Percentiles rank a stretch among this genome's conserved stretches.
Conservation (phyloP, 2,329 filamentous ascomycete species). For the Phialophora tarda region DNA sequence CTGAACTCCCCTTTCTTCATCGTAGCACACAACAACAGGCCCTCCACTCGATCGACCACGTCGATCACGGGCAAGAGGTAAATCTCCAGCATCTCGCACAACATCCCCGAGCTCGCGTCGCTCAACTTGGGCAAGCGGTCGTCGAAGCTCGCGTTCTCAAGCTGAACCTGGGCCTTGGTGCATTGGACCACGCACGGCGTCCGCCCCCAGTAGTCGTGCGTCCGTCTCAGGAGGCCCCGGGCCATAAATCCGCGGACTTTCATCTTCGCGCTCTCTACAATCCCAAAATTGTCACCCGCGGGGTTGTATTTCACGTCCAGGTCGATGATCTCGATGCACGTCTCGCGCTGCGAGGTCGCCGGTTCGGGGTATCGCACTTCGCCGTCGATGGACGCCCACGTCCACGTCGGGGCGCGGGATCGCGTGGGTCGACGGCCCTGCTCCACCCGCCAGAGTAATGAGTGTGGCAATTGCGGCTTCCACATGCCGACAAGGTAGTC, state of each 20-base stretch:
- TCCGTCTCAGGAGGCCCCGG: constrained; percentile 34
- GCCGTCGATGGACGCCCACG: constrained; percentile 40
- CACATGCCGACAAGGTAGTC: constrained; percentile 40
- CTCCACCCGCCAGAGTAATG: constrained; percentile 38
- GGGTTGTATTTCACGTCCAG: constrained; percentile 33
- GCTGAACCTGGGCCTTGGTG: constrained; percentile 34
- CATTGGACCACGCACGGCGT: constrained; percentile 37
- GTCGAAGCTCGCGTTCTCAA: constrained; percentile 38
- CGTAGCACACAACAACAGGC: constrained; percentile 38
- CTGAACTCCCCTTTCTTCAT: constrained; percentile 40
- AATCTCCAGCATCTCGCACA: constrained; percentile 38
- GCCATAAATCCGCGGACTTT: constrained; percentile 40
- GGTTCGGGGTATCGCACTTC: constrained; percentile 37
- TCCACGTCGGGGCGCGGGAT: constrained; percentile 39
- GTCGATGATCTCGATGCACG: constrained; percentile 39
- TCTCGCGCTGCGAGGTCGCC: constrained; percentile 32
- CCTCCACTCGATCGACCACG: constrained; percentile 39
- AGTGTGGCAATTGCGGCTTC: constrained; percentile 37
- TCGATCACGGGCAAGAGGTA: constrained; percentile 39
- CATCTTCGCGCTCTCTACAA: constrained; percentile 32
- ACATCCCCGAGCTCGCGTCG: constrained; percentile 32
- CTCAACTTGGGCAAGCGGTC: constrained; percentile 38
- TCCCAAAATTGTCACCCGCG: constrained; percentile 33
- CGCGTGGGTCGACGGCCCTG: constrained; percentile 33
- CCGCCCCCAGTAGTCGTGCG: constrained; percentile 39